These are phyloP conservation scores for Nakazawaea ernobii DNA, from an alignment of 805 yeast species.

Conservation along the genomic window DNA sequence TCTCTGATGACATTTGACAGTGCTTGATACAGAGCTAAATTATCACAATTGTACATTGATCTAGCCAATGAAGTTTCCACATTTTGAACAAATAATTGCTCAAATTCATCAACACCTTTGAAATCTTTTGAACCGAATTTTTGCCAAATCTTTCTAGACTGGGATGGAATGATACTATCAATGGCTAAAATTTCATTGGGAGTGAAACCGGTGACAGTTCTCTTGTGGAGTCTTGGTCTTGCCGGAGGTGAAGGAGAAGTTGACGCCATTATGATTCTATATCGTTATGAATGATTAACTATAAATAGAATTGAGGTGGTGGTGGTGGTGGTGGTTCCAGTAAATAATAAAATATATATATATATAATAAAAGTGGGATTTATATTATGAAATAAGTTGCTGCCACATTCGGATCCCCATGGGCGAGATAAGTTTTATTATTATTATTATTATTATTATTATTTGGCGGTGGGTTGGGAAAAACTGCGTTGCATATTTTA, in stretches of 20 bases:
- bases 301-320: background rate
- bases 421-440: no score
- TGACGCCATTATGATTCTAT: background rate
- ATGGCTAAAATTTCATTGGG: slow-evolving; percentile 83
- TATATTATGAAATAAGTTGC: no score
- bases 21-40: slow-evolving; percentile 89
- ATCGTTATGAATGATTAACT: background rate
- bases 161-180: slow-evolving; percentile 75
- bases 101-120: slow-evolving; percentile 49
- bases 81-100: slow-evolving; percentile 67
- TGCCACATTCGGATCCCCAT: no score
- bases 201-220: slow-evolving; percentile 86
- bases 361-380: no score
- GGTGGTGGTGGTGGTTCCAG: no score
- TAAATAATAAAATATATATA: no score
- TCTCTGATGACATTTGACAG: slow-evolving; percentile 76
- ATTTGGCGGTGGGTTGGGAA: no score
- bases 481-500: no score
- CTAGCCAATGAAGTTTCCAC: slow-evolving; percentile 92
- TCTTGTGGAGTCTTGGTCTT: slow-evolving; percentile 38
- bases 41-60: slow-evolving; percentile 87
- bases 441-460: no score
- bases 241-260: slow-evolving; percentile 1
- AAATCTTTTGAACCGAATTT: slow-evolving; percentile 55
- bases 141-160: slow-evolving; percentile 74